These are phyloP conservation scores for Nicotiana undulata DNA, from an alignment of 257 asterid species.

Conservation along the genomic window DNA sequence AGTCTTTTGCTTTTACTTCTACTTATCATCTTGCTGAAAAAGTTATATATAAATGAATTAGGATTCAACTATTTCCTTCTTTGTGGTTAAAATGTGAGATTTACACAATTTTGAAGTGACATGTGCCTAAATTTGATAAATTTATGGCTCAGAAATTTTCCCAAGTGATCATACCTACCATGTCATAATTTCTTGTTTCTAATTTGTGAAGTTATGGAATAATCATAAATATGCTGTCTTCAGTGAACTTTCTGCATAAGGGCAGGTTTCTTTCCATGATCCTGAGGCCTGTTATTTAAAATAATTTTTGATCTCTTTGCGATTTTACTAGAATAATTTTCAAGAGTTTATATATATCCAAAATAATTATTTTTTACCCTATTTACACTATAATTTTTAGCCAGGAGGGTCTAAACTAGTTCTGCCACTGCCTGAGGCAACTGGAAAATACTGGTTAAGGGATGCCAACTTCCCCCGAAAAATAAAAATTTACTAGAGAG, in stretches of 20 bases:
- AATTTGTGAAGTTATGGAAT: not conserved
- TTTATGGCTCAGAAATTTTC: not conserved
- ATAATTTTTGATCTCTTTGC: no score
- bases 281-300: no score
- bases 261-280: no score
- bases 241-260: not conserved
- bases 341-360: no score
- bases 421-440: no score
- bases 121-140: not conserved
- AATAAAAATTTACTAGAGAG: not conserved
- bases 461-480: not conserved
- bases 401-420: no score
- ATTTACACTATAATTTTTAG: no score
- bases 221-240: not conserved
- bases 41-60: not conserved
- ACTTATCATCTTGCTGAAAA: not conserved
- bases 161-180: not conserved
- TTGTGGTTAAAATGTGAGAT: not conserved
- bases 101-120: not conserved
- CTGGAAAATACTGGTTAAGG: not conserved
- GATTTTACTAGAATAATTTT: no score
- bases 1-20: constrained; percentile 13
- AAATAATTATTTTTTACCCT: no score
- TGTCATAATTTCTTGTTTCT: not conserved
- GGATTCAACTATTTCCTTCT: not conserved